phyloP scores from a whole-genome alignment of 148 eudicot genomes.

The Gaultheria prostrata region DNA sequence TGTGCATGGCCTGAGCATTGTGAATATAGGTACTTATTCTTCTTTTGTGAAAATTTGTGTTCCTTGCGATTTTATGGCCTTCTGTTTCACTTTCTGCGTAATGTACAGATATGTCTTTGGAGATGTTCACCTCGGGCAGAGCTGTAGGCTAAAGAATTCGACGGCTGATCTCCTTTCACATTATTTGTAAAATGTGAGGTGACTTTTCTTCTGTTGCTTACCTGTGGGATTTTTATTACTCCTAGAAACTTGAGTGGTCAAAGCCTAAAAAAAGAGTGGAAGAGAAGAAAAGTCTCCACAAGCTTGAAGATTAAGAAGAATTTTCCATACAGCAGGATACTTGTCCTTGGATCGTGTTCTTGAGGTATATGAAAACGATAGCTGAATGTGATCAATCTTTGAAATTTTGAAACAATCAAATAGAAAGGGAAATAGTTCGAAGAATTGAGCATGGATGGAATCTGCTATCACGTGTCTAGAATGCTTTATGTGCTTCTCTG shows the following conservation, averaged over 20 bases:
- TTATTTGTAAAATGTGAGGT: constrained; percentile 47
- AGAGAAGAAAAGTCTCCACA: not conserved
- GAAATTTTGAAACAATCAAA: not conserved
- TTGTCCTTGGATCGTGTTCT: not conserved
- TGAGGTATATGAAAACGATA: not conserved
- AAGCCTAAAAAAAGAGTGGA: constrained; percentile 3
- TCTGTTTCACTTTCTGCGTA: constrained; percentile 7
- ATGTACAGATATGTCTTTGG: constrained; percentile 80
- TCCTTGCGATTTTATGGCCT: not conserved
- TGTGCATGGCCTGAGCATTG: constrained; percentile 96
- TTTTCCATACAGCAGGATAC: not conserved
- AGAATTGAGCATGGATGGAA: not conserved
- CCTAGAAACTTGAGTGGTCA: not conserved
- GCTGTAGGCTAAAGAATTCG: constrained; percentile 78
- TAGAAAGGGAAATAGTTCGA: not conserved
- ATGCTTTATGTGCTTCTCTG: not conserved
- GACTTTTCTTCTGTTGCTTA: not conserved
- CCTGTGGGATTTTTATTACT: not conserved
- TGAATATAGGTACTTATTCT: constrained; percentile 69
- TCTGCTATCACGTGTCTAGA: not conserved
- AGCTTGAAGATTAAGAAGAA: constrained; percentile 1
- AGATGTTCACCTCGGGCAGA: constrained; percentile 96
- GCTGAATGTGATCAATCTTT: not conserved
- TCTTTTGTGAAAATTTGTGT: constrained; percentile 14
- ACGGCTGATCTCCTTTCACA: constrained; percentile 66